Evolutionary conservation across 176 grass and related monocot species (phyloP).

Genomic region (Eragrostis nindensis): DNA sequence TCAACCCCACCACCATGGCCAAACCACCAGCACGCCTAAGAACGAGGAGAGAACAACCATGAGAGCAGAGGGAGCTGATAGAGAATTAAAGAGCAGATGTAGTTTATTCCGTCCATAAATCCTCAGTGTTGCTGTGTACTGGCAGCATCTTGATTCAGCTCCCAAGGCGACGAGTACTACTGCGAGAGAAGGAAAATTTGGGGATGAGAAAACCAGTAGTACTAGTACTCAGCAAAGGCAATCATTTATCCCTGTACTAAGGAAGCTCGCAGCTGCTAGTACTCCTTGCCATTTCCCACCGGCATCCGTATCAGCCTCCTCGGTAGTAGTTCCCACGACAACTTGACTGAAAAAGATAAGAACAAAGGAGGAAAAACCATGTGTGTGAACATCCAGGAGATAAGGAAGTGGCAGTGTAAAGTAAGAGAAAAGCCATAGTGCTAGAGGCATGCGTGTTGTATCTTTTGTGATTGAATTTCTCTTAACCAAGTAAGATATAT

Average conservation of each 20-base stretch:
- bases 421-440: background rate
- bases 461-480: slow-evolving; percentile 1
- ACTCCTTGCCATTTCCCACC: slow-evolving; percentile 17
- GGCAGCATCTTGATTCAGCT: slow-evolving; percentile 51
- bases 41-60: slow-evolving; percentile 13
- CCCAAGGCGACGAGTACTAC: slow-evolving; percentile 45
- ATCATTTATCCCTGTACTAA: slow-evolving; percentile 47
- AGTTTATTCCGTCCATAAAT: slow-evolving; percentile 23
- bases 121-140: slow-evolving; percentile 41
- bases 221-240: background rate
- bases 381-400: slow-evolving; percentile 22
- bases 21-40: slow-evolving; percentile 24
- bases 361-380: slow-evolving; percentile 3
- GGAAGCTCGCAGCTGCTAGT: slow-evolving; percentile 17
- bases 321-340: slow-evolving; percentile 36
- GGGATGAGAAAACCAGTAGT: slow-evolving; percentile 41
- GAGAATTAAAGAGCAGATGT: slow-evolving; percentile 29
- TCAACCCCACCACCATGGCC: slow-evolving; percentile 46
- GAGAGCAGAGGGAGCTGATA: background rate
- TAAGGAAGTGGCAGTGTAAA: slow-evolving; percentile 14
- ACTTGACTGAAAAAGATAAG: slow-evolving; percentile 34
- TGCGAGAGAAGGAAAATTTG: slow-evolving; percentile 34
- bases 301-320: slow-evolving; percentile 31
- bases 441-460: background rate
- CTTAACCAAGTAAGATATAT: accelerated